Conservation (phyloP, 352 stramenopile species). For the Phytopythium cucurbitacearum region DNA sequence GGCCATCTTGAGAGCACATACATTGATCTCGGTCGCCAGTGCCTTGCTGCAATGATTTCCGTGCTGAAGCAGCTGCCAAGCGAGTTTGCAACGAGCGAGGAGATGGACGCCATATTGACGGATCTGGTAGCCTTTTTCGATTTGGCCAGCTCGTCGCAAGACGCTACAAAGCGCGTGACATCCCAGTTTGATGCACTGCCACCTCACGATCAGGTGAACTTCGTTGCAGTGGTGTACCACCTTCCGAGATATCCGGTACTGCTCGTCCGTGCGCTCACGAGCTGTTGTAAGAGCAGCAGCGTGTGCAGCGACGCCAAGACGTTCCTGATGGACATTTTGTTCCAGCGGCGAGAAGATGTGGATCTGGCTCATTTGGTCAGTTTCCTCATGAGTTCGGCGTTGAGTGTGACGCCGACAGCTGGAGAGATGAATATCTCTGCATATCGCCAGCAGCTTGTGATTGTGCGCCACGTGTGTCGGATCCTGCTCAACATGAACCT, state of each 20-base stretch:
- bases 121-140: slow-evolving; percentile 70
- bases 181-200: slow-evolving; percentile 51
- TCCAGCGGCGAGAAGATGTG: slow-evolving; percentile 52
- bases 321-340: slow-evolving; percentile 79
- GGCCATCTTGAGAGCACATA: slow-evolving; percentile 51
- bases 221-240: slow-evolving; percentile 73
- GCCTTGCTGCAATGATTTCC: slow-evolving; percentile 63
- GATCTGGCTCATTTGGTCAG: slow-evolving; percentile 75
- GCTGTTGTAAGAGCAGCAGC: slow-evolving; percentile 64
- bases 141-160: slow-evolving; percentile 18
- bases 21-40: slow-evolving; percentile 56
- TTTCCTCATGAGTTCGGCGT: slow-evolving; percentile 73
- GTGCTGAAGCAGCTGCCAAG: slow-evolving; percentile 72
- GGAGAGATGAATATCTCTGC: slow-evolving; percentile 8
- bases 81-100: slow-evolving; percentile 35
- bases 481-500: slow-evolving; percentile 66
- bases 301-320: slow-evolving; percentile 72
- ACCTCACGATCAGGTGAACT: slow-evolving; percentile 53
- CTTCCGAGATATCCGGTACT: slow-evolving; percentile 61
- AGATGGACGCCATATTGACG: slow-evolving; percentile 46
- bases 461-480: slow-evolving; percentile 62
- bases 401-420: slow-evolving; percentile 23
- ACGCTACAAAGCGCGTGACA: not conserved
- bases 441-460: slow-evolving; percentile 40
- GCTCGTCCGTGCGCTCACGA: slow-evolving; percentile 63